phyloP scores from a whole-genome alignment of 2,329 filamentous ascomycete genomes.

The Trichoderma endophyticum region DNA sequence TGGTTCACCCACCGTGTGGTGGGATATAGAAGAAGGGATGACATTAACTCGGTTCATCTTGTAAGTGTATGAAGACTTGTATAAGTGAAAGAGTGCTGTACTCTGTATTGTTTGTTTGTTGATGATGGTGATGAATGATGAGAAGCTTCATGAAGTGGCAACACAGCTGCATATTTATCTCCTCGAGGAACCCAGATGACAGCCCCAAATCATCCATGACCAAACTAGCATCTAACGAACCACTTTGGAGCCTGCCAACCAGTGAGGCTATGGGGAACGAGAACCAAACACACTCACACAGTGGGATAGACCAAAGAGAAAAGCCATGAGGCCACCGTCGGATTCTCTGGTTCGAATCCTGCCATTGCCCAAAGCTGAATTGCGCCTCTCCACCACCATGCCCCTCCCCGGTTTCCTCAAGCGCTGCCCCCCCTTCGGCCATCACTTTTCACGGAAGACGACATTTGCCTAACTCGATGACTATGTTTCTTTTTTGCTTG shows the following conservation, averaged over 20 bases:
- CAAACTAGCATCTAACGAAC: not conserved
- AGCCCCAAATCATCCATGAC: not conserved
- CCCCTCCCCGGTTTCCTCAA: not conserved
- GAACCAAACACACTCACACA: not conserved
- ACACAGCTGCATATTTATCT: constrained; percentile 10
- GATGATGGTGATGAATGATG: not conserved
- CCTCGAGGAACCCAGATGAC: not conserved
- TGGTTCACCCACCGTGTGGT: not conserved
- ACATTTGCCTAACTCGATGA: constrained; percentile 8
- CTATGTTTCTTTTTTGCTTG: not conserved
- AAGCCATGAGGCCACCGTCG: not conserved
- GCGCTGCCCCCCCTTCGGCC: not conserved
- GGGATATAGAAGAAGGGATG: constrained; percentile 2
- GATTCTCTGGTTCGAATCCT: not conserved
- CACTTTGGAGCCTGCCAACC: not conserved
- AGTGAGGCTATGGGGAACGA: constrained; percentile 7
- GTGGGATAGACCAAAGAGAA: not conserved
- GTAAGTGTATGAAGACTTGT: not conserved
- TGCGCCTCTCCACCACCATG: not conserved
- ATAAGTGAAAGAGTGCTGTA: not conserved
- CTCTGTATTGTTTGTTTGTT: not conserved
- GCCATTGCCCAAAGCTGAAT: constrained; percentile 7
- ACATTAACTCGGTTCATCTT: not conserved
- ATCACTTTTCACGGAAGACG: constrained; percentile 11
- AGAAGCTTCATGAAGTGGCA: not conserved